Evolutionary conservation across 805 yeast genomes (phyloP).

Genomic region (Suhomyces prunicola): DNA sequence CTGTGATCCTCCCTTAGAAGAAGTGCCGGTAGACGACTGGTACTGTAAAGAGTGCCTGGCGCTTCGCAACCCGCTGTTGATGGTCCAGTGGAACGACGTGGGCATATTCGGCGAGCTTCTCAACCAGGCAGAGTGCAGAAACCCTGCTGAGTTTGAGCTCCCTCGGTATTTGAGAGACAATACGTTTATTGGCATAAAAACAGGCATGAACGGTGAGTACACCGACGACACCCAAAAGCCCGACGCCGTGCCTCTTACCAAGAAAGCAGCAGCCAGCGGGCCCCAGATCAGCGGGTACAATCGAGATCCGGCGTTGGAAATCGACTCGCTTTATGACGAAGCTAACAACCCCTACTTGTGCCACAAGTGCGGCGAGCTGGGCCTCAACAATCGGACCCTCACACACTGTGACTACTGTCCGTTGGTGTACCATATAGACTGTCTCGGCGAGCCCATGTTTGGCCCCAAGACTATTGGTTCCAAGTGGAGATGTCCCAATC

Average conservation of each 20-base stretch:
- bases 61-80: constrained; percentile 29
- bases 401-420: constrained; percentile 82
- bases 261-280: constrained; percentile 22
- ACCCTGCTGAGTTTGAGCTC: constrained; percentile 42
- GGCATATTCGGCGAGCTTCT: constrained; percentile 55
- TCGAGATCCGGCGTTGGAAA: constrained; percentile 52
- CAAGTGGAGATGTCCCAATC: constrained; percentile 93
- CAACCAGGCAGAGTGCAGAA: constrained; percentile 62
- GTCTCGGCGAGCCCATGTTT: constrained; percentile 72
- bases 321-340: constrained; percentile 63
- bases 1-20: constrained; percentile 84
- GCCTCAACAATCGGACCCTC: constrained; percentile 50
- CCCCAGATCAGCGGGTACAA: constrained; percentile 35
- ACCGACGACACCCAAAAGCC: constrained; percentile 49
- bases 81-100: constrained; percentile 26
- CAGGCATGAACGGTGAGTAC: constrained; percentile 71
- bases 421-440: constrained; percentile 84
- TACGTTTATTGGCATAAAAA: constrained; percentile 65
- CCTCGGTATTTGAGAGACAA: constrained; percentile 66
- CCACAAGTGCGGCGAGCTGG: constrained; percentile 71
- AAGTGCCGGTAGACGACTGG: constrained; percentile 88
- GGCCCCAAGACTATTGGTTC: constrained; percentile 68
- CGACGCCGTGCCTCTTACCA: constrained; percentile 37
- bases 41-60: constrained; percentile 73
- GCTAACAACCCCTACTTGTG: constrained; percentile 70